A percentile compares a stretch with the other conserved stretches of the same genome.
phyloP scores from a whole-genome alignment of 257 asterid genomes.

The Pogostemon cablin region DNA sequence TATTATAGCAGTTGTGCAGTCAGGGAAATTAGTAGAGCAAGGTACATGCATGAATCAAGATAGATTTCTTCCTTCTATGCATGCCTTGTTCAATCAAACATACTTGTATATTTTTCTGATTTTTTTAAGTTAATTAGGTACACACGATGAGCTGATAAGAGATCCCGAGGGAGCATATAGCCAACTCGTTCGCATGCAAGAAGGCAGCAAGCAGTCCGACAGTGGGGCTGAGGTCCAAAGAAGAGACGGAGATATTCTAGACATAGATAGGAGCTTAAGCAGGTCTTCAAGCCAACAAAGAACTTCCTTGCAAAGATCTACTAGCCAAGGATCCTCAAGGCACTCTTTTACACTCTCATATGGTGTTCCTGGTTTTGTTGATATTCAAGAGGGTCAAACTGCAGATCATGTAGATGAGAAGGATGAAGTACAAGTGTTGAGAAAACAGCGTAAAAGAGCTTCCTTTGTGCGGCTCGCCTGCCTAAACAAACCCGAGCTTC shows the following conservation, averaged over 20 bases:
- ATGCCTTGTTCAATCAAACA: background rate
- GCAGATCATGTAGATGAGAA: slow-evolving; percentile 30
- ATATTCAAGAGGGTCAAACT: slow-evolving; percentile 37
- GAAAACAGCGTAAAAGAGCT: slow-evolving; percentile 40
- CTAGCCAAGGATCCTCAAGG: slow-evolving; percentile 62
- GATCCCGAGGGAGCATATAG: slow-evolving; percentile 72
- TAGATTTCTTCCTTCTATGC: background rate
- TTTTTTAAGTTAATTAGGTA: slow-evolving; percentile 51
- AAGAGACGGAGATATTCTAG: slow-evolving; percentile 23
- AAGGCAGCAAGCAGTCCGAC: slow-evolving; percentile 48
- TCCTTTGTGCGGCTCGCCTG: slow-evolving; percentile 53
- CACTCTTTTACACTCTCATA: slow-evolving; percentile 47
- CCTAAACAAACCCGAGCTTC: slow-evolving; percentile 68
- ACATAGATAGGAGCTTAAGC: slow-evolving; percentile 44
- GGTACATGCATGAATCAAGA: slow-evolving; percentile 40
- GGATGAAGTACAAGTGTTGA: slow-evolving; percentile 26
- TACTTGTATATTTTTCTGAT: background rate
- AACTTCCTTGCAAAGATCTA: slow-evolving; percentile 48
- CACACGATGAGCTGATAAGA: slow-evolving; percentile 64
- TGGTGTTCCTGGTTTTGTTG: slow-evolving; percentile 45
- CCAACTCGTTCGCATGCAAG: slow-evolving; percentile 73
- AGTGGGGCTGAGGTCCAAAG: slow-evolving; percentile 23
- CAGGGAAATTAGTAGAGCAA: slow-evolving; percentile 72
- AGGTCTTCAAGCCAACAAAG: slow-evolving; percentile 59
- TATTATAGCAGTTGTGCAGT: slow-evolving; percentile 73